A percentile compares a stretch with the other conserved stretches of the same genome.
Conservation (phyloP, 257 asterid genomes). For the Solanum lycopersicoides region DNA sequence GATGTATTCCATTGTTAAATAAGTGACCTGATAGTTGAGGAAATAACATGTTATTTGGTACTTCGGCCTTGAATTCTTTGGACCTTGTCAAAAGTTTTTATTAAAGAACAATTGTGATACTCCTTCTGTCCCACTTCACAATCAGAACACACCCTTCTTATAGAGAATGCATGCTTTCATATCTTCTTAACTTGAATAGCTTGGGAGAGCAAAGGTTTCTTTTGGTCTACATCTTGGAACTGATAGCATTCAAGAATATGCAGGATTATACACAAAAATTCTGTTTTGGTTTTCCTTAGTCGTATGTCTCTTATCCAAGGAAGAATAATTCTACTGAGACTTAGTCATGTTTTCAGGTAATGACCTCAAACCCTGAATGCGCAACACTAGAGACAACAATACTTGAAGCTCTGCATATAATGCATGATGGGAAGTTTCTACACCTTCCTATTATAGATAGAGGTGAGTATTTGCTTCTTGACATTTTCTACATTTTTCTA, state of each 20-base stretch:
- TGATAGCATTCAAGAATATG: neutral
- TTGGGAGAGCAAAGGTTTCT: neutral
- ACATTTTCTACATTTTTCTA: neutral
- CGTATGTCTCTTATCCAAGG: neutral
- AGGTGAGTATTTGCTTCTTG: slow-evolving; percentile 32
- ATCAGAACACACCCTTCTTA: neutral
- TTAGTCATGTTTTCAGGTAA: slow-evolving; percentile 43
- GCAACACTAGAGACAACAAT: slow-evolving; percentile 76
- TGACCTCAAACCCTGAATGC: slow-evolving; percentile 84
- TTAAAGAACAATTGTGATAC: neutral
- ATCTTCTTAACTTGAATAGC: neutral
- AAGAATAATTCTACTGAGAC: neutral
- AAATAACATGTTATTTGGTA: neutral
- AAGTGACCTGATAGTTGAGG: neutral
- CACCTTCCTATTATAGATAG: slow-evolving; percentile 87
- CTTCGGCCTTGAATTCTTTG: neutral
- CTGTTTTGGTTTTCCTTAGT: neutral
- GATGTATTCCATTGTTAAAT: neutral
- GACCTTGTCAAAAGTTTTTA: neutral
- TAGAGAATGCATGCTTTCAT: neutral
- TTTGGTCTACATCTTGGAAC: neutral
- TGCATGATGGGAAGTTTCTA: slow-evolving; percentile 84
- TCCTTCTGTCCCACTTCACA: neutral
- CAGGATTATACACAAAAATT: neutral
- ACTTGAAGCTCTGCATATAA: slow-evolving; percentile 86